phyloP scores from a whole-genome alignment of 2,329 filamentous ascomycete genomes.

The Fonsecaea nubica region DNA sequence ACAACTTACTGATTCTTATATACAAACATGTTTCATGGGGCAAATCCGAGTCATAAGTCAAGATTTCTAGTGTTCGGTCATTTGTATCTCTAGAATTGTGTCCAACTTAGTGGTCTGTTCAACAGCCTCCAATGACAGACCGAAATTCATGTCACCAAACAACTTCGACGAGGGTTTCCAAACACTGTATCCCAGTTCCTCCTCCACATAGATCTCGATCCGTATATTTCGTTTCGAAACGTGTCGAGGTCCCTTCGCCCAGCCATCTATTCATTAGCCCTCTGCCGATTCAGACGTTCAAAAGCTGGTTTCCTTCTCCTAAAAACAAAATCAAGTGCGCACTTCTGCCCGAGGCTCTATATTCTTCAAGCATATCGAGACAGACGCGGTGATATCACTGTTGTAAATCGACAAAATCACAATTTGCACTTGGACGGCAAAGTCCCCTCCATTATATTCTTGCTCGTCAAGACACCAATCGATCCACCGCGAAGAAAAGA shows the following conservation, averaged over 20 bases:
- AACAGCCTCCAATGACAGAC: not conserved
- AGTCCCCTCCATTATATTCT: conserved; percentile 26
- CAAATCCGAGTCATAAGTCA: not conserved
- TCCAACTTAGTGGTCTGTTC: not conserved
- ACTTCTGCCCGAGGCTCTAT: conserved; percentile 41
- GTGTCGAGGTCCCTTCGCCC: not conserved
- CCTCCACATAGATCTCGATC: not conserved
- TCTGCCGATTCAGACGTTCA: not conserved
- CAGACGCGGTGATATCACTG: conserved; percentile 44
- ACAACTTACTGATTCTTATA: too few species aligned
- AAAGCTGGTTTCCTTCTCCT: conserved; percentile 5
- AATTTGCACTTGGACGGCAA: conserved; percentile 21
- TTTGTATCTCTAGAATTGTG: not conserved
- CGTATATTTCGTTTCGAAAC: not conserved
- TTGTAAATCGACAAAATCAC: conserved; percentile 34
- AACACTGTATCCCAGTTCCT: not conserved
- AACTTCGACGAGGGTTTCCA: not conserved
- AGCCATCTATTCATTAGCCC: conserved; percentile 23
- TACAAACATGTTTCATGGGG: not conserved
- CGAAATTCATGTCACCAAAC: not conserved
- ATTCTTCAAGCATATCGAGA: conserved; percentile 25
- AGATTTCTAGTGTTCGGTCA: conserved; percentile 1
- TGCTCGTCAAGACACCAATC: conserved; percentile 4
- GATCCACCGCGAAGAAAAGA: conserved; percentile 14
- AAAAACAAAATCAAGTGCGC: conserved; percentile 40